These are phyloP conservation scores for Auriscalpium orientale DNA, from an alignment of 768 basidiomycete genomes.

Conservation along the genomic window DNA sequence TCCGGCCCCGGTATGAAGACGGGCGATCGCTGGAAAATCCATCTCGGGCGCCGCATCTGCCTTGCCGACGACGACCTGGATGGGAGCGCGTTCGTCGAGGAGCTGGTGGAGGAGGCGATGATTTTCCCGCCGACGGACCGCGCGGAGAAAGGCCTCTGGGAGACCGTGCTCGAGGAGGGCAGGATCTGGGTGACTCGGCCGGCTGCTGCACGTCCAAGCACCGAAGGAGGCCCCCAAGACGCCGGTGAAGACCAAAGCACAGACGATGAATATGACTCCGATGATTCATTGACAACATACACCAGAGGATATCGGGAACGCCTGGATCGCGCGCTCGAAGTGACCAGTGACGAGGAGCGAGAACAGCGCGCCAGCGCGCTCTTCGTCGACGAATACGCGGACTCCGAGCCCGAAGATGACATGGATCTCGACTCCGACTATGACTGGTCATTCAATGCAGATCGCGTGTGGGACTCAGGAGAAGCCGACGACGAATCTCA, in stretches of 20 bases:
- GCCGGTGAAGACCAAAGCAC: neutral
- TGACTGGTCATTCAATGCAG: neutral
- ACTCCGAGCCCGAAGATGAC: neutral
- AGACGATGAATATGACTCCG: neutral
- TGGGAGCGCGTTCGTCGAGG: constrained; percentile 24
- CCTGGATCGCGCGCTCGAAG: neutral
- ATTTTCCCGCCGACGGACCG: neutral
- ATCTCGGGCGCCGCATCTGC: constrained; percentile 28
- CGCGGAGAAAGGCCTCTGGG: neutral
- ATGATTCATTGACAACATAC: neutral
- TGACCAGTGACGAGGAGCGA: neutral
- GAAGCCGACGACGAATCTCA: neutral
- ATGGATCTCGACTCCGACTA: neutral
- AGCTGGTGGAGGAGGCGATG: constrained; percentile 13
- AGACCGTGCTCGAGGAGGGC: neutral
- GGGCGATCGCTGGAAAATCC: constrained; percentile 33
- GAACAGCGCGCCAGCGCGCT: neutral
- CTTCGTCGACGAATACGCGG: neutral
- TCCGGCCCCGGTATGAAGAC: constrained; percentile 25
- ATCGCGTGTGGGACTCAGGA: neutral
- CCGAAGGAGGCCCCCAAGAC: neutral
- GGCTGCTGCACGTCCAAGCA: neutral
- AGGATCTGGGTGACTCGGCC: neutral
- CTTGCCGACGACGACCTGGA: constrained; percentile 31
- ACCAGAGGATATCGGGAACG: neutral